Percentiles rank a stretch among this genome's conserved stretches.
phyloP scores from a whole-genome alignment of 768 basidiomycete species.

The Kwoniella mangroviensis region DNA sequence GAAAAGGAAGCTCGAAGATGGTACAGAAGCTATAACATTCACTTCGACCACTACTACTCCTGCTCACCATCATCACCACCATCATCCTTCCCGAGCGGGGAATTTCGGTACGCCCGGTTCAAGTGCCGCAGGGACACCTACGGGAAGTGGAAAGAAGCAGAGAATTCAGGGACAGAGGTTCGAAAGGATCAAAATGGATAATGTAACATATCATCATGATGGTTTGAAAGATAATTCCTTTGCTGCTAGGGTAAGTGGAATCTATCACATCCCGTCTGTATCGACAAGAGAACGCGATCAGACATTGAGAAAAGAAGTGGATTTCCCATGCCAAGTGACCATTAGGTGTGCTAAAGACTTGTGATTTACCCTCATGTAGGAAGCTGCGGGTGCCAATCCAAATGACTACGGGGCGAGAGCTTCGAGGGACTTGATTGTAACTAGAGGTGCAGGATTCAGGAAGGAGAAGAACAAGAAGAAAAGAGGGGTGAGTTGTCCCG shows the following conservation, averaged over 20 bases:
- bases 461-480: conserved; percentile 99
- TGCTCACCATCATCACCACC: conserved; percentile 27
- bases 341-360: neutral
- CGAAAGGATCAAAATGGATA: conserved; percentile 73
- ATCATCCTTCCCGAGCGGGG: conserved; percentile 16
- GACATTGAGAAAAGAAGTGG: too few relatives aligned
- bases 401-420: conserved; percentile 90
- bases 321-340: too few relatives aligned
- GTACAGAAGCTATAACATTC: conserved; percentile 39
- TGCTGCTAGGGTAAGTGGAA: conserved; percentile 69
- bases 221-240: conserved; percentile 76
- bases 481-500: conserved; percentile 63
- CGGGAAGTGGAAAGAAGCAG: conserved; percentile 40
- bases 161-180: conserved; percentile 69
- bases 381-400: conserved; percentile 64
- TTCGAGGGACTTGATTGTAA: conserved; percentile 84
- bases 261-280: neutral
- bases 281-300: neutral
- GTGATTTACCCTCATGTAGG: conserved; percentile 11
- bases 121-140: conserved; percentile 35
- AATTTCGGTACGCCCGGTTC: conserved; percentile 11
- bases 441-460: conserved; percentile 90
- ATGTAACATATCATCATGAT: conserved; percentile 63
- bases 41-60: conserved; percentile 41
- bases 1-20: conserved; percentile 51